These are phyloP conservation scores for Dendrobium officinale DNA, from an alignment of 106 monocot genomes.

Conservation along the genomic window DNA sequence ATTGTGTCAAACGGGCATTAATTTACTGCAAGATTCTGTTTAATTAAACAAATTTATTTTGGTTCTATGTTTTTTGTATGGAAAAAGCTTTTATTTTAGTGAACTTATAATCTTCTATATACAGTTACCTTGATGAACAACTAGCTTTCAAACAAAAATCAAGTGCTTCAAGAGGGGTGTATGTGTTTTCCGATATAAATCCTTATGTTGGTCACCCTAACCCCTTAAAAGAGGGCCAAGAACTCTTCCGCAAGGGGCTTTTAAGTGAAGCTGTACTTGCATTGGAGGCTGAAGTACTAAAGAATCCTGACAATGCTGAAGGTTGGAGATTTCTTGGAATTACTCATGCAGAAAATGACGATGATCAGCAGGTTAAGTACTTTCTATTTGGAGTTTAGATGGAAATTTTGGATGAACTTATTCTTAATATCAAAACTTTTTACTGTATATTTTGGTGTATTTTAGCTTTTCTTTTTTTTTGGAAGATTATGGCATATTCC, in stretches of 20 bases:
- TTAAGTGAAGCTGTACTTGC: constrained; percentile 99
- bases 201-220: constrained; percentile 98
- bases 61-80: background rate
- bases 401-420: background rate
- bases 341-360: constrained; percentile 99
- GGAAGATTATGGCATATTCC: background rate
- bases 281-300: constrained; percentile 95
- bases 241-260: constrained; percentile 98
- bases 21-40: background rate
- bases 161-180: constrained; percentile 58
- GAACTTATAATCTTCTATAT: background rate
- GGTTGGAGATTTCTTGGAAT: constrained; percentile 96
- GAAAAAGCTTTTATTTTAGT: background rate
- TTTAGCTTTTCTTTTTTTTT: background rate
- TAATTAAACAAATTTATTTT: background rate
- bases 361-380: constrained; percentile 82
- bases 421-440: background rate
- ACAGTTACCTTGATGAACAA: constrained; percentile 63
- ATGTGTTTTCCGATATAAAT: constrained; percentile 91
- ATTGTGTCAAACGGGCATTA: background rate
- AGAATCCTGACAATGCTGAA: constrained; percentile 94
- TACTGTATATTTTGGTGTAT: background rate
- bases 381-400: background rate
- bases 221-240: constrained; percentile 93
- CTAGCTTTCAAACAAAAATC: constrained; percentile 36